These are phyloP conservation scores for Saccharomyces hybrid DNA, from an alignment of 1,139 yeast genomes.

Conservation along the genomic window DNA sequence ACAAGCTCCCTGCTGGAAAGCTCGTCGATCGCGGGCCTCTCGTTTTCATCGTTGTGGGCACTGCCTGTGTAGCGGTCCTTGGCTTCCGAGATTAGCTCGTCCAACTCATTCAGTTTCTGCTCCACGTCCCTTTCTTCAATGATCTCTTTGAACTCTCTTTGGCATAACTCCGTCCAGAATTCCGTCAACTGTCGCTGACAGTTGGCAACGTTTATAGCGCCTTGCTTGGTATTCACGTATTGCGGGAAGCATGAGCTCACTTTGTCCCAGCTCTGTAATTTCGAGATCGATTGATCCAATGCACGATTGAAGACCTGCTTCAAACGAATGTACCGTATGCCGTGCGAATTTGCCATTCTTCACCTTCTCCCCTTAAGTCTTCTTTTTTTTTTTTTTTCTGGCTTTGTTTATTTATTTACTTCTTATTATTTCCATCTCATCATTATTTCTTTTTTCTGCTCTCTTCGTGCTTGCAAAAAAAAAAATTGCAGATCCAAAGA, in stretches of 20 bases:
- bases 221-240: conserved; percentile 43
- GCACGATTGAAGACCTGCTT: conserved; percentile 56
- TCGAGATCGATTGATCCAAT: conserved; percentile 51
- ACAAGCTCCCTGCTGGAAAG: conserved; percentile 32
- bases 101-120: conserved; percentile 53
- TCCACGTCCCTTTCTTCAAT: conserved; percentile 55
- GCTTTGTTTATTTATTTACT: not conserved
- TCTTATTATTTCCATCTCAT: not conserved
- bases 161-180: conserved; percentile 53
- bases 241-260: conserved; percentile 61
- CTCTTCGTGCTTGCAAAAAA: not conserved
- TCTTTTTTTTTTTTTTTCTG: not conserved
- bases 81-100: conserved; percentile 54
- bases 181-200: conserved; percentile 55
- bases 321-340: conserved; percentile 47
- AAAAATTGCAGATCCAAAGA: not conserved
- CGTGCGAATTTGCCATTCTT: conserved; percentile 9
- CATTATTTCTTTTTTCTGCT: not conserved
- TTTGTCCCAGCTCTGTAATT: conserved; percentile 52
- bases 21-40: conserved; percentile 24
- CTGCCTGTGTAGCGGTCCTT: conserved; percentile 25
- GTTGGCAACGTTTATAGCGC: conserved; percentile 43
- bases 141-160: conserved; percentile 58
- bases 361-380: not conserved
- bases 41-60: conserved; percentile 4